Conservation (phyloP, 257 asterid genomes). For the Plantago ovata region DNA sequence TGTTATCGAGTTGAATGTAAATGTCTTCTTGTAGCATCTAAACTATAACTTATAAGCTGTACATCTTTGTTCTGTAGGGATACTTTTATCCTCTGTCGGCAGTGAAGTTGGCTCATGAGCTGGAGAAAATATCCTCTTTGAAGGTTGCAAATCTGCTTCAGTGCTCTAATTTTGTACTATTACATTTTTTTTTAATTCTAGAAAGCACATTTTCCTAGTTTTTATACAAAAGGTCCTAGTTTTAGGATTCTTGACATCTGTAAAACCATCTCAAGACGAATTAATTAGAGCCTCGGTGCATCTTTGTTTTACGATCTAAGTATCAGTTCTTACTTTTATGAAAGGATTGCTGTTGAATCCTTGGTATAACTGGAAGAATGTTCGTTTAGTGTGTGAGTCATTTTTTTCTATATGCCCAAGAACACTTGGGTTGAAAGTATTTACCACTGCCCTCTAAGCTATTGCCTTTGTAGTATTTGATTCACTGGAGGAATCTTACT, state of each 20-base stretch:
- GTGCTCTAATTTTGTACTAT: neutral
- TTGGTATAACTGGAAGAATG: neutral
- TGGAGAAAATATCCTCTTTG: constrained; percentile 67
- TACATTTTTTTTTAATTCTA: constrained; percentile 2
- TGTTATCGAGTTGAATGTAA: too few species aligned
- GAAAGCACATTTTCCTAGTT: constrained; percentile 1
- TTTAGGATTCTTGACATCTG: neutral
- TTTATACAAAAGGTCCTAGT: neutral
- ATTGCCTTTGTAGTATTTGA: constrained; percentile 2
- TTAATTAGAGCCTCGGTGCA: neutral
- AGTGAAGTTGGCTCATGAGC: constrained; percentile 71
- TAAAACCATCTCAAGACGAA: constrained; percentile 4
- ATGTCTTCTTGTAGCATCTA: constrained; percentile 11
- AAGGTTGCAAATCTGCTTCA: constrained; percentile 47
- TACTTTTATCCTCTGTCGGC: constrained; percentile 53
- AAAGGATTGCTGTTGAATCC: constrained; percentile 3
- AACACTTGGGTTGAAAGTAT: constrained; percentile 6
- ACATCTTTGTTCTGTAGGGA: constrained; percentile 42
- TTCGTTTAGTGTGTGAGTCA: constrained; percentile 7
- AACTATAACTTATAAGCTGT: constrained; percentile 9
- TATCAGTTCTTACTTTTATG: constrained; percentile 11
- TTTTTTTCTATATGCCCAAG: constrained; percentile 8
- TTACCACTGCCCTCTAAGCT: constrained; percentile 1
- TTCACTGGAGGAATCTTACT: neutral
- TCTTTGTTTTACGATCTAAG: neutral